phyloP scores from a whole-genome alignment of 2,329 filamentous ascomycete species.

The Claviceps pusilla region DNA sequence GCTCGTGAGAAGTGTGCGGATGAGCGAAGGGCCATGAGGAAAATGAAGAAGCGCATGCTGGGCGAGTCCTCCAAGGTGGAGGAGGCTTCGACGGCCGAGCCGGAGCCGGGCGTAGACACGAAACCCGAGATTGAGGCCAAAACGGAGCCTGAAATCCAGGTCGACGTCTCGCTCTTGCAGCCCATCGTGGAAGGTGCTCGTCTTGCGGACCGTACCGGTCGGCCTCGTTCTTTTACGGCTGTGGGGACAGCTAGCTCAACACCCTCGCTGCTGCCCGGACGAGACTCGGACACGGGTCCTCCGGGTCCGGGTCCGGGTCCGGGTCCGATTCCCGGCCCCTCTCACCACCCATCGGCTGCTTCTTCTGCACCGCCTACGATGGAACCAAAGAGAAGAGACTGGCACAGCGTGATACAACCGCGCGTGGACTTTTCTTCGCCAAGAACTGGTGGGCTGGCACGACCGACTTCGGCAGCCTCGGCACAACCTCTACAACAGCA shows the following conservation, averaged over 20 bases:
- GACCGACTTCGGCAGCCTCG: neutral
- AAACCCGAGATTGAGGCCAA: neutral
- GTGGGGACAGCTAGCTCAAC: neutral
- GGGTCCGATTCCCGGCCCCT: neutral
- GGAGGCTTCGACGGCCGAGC: neutral
- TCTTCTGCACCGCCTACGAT: neutral
- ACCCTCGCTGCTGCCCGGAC: neutral
- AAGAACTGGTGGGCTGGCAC: neutral
- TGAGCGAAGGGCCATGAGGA: constrained; percentile 1
- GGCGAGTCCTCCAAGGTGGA: neutral
- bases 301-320: too few species aligned
- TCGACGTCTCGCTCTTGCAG: neutral
- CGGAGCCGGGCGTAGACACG: neutral
- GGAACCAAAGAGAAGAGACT: neutral
- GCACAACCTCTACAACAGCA: neutral
- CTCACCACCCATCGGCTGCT: neutral
- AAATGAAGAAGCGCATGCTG: neutral
- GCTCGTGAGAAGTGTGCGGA: constrained; percentile 1
- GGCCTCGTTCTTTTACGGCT: neutral
- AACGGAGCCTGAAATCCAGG: neutral
- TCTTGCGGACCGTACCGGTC: neutral
- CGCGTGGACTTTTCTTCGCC: neutral
- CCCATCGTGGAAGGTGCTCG: neutral
- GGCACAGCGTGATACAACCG: constrained; percentile 1
- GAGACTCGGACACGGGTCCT: neutral